Evolutionary conservation across 2,329 filamentous ascomycete species (phyloP).

Genomic region (Bretziella fagacearum): DNA sequence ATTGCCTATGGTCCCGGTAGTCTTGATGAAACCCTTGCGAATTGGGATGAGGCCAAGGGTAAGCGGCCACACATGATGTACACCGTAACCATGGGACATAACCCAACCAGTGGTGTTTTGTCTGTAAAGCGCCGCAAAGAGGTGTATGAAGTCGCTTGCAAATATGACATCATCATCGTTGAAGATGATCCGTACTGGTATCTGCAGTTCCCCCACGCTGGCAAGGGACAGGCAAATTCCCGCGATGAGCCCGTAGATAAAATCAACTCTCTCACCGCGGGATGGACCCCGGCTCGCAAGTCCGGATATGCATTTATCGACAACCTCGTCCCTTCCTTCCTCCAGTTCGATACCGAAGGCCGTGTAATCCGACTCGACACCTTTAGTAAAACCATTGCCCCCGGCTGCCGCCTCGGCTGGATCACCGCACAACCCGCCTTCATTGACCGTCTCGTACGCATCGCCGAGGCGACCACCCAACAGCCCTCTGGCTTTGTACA

Average conservation of each 20-base stretch:
- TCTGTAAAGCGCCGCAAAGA: conserved; percentile 57
- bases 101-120: conserved; percentile 65
- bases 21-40: conserved; percentile 58
- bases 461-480: conserved; percentile 63
- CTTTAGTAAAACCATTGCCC: conserved; percentile 84
- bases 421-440: conserved; percentile 69
- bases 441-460: conserved; percentile 49
- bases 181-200: conserved; percentile 97
- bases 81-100: conserved; percentile 71
- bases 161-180: conserved; percentile 77
- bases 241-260: conserved; percentile 22
- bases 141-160: conserved; percentile 63
- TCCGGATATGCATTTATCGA: conserved; percentile 66
- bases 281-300: conserved; percentile 22
- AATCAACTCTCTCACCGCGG: conserved; percentile 20
- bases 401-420: conserved; percentile 81
- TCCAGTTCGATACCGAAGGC: conserved; percentile 68
- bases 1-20: conserved; percentile 53
- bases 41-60: conserved; percentile 63
- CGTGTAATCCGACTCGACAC: conserved; percentile 82
- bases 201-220: conserved; percentile 67
- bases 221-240: conserved; percentile 32
- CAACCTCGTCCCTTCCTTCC: conserved; percentile 65
- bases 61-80: conserved; percentile 72
- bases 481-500: conserved; percentile 85